Base-by-base conservation (phyloP, 805 yeast species). In the Starmerella apis region DNA sequence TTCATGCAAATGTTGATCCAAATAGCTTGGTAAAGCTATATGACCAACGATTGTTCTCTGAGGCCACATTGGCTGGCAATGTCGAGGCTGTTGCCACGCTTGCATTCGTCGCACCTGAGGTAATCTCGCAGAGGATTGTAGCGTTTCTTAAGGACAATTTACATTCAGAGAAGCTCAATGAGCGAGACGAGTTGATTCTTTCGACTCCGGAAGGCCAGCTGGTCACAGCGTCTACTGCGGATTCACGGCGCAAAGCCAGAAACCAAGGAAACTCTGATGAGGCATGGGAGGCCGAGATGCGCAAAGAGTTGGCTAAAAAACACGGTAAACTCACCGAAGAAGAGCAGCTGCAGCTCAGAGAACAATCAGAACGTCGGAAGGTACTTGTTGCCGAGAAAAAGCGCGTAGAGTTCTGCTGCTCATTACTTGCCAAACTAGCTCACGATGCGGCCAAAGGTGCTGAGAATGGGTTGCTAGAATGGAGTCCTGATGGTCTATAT, bases 221-320 rank as follows among this genome's bases (percentile, higher is more conserved):
- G 2, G 80, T 75, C 42, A 63, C 82, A 48, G 92, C 83, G 13
- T 47, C 43, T 4, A 30, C 16, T 8, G 30, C 51, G 6, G 33
- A 31, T 11, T 9, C 43, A 9, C 43, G 50, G 24, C 39, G 44
- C 22, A 32, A 33, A 13, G 11, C 47, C 3, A 16, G 36, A 2
- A 24, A 74, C 71, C 36, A 33, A 24, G 66, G 69, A 13, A 68
- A 70, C 28, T 66, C 66, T 30, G 69, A 67, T 4, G 77, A 78
- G 13, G 77, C 78, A 61, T 90, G 97, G 97, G 98, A 92, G 62
- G 87, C 81, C 57, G 76, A 76, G 46, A 75, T 92, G 28, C 78
- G 90, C 59, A 78, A 79, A 55, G 90, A 86, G 60, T 71, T 87
- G 32, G 80, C 82, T 1, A 71, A 72, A 47, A 79, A 79, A 63